Conservation (phyloP, 2,329 filamentous ascomycete species). For the Plenodomus tracheiphilus region DNA sequence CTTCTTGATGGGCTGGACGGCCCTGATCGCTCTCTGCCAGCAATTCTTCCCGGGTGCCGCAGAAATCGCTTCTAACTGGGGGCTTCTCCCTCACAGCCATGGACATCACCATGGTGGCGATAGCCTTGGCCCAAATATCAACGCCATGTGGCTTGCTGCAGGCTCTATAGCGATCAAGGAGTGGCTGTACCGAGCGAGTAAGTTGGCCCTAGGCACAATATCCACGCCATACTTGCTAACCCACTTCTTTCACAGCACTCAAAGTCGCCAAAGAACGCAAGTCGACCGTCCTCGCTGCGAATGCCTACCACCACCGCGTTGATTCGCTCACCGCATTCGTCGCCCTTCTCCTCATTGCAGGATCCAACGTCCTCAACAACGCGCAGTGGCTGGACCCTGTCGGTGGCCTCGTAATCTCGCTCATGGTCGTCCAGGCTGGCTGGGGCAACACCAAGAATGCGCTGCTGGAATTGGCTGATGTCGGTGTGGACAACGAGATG, state of each 20-base stretch:
- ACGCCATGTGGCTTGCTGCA: constrained; percentile 91
- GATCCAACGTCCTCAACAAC: constrained; percentile 81
- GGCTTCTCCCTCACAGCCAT: constrained; percentile 59
- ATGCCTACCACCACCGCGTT: constrained; percentile 93
- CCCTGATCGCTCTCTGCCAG: constrained; percentile 59
- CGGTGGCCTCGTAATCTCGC: constrained; percentile 86
- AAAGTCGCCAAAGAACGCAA: constrained; percentile 93
- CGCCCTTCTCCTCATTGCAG: constrained; percentile 83
- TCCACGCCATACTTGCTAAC: constrained; percentile 22
- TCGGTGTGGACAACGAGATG: constrained; percentile 83
- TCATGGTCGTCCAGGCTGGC: constrained; percentile 91
- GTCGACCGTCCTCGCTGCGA: constrained; percentile 92
- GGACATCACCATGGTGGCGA: constrained; percentile 63
- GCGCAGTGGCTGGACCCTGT: constrained; percentile 94
- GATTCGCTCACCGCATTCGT: constrained; percentile 96
- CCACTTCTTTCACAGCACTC: constrained; percentile 65
- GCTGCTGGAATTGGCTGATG: constrained; percentile 87
- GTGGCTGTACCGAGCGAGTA: constrained; percentile 95
- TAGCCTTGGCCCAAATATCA: constrained; percentile 75
- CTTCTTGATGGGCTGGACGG: constrained; percentile 81
- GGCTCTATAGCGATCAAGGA: constrained; percentile 93
- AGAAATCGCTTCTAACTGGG: constrained; percentile 47
- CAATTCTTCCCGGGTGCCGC: constrained; percentile 54
- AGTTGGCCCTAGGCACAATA: constrained; percentile 5
- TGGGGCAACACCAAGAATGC: constrained; percentile 82